Evolutionary conservation across 140 eudicot species (phyloP).

Genomic region (Oenanthe javanica): DNA sequence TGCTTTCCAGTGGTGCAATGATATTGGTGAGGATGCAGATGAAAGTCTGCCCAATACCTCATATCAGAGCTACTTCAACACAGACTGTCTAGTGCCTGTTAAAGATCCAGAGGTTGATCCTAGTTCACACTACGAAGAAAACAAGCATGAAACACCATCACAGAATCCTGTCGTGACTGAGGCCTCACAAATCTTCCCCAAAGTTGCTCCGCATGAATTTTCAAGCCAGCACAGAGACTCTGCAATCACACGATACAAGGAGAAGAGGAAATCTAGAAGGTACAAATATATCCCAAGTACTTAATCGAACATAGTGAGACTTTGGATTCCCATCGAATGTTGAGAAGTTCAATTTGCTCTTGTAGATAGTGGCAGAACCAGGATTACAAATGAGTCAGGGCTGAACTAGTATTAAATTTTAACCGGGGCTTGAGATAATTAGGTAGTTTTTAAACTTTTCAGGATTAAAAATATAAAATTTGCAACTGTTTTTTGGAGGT

Average conservation of each 20-base stretch:
- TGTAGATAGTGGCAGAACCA: neutral
- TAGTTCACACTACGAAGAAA: slow-evolving; percentile 13
- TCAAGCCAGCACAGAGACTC: slow-evolving; percentile 72
- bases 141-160: slow-evolving; percentile 30
- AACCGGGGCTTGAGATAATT: too few relatives aligned
- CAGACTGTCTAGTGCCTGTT: slow-evolving; percentile 51
- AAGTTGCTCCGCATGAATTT: slow-evolving; percentile 38
- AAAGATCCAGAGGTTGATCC: slow-evolving; percentile 31
- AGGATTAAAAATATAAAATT: too few relatives aligned
- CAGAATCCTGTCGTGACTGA: slow-evolving; percentile 26
- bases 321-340: neutral
- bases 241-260: slow-evolving; percentile 83
- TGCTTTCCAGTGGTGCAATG: slow-evolving; percentile 37
- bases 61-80: slow-evolving; percentile 28
- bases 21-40: slow-evolving; percentile 33
- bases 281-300: slow-evolving; percentile 10
- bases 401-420: too few relatives aligned
- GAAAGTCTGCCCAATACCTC: slow-evolving; percentile 30
- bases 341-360: neutral
- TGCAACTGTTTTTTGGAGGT: neutral
- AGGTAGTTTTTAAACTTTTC: too few relatives aligned
- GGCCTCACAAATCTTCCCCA: slow-evolving; percentile 27
- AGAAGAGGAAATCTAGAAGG: slow-evolving; percentile 90
- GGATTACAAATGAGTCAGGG: too few relatives aligned
- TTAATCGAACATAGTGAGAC: neutral